phyloP scores from a whole-genome alignment of 805 yeast species.

The Komagataella populi region DNA sequence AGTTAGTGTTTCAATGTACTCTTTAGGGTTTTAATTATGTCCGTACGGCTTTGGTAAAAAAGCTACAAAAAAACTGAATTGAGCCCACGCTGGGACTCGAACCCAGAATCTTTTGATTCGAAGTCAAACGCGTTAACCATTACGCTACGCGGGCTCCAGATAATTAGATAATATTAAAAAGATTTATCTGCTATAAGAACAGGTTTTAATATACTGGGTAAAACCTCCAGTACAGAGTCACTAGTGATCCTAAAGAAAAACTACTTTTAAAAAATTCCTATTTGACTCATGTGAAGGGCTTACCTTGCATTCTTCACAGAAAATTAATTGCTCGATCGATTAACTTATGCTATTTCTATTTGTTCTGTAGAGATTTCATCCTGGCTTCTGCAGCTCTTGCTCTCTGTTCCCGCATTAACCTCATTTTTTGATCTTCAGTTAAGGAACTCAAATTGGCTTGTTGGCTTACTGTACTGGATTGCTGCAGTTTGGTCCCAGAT shows the following conservation, averaged over 20 bases:
- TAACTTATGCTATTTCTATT: background rate
- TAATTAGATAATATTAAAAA: background rate
- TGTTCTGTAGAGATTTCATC: conserved; percentile 18
- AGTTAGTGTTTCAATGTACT: too few species aligned
- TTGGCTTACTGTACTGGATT: conserved; percentile 10
- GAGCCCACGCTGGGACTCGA: conserved; percentile 38
- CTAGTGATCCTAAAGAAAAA: background rate
- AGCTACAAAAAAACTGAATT: background rate
- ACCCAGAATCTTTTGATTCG: conserved; percentile 55
- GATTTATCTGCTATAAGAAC: background rate
- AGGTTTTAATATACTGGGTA: too few species aligned
- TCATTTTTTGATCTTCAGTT: conserved; percentile 58
- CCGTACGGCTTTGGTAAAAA: background rate
- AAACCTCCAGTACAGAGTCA: too few species aligned
- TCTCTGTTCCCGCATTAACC: conserved; percentile 84
- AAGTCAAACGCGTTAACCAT: conserved; percentile 58
- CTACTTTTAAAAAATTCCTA: too few species aligned
- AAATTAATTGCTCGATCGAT: background rate
- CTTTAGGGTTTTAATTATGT: background rate
- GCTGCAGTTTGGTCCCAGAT: conserved; percentile 20
- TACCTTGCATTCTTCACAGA: background rate
- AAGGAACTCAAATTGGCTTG: conserved; percentile 44
- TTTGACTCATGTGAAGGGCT: too few species aligned
- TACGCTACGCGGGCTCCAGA: conserved; percentile 28
- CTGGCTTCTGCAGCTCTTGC: conserved; percentile 96